Base-by-base conservation (phyloP, 1,284 basidiomycete genomes). In the Austroboletus niveus region DNA sequence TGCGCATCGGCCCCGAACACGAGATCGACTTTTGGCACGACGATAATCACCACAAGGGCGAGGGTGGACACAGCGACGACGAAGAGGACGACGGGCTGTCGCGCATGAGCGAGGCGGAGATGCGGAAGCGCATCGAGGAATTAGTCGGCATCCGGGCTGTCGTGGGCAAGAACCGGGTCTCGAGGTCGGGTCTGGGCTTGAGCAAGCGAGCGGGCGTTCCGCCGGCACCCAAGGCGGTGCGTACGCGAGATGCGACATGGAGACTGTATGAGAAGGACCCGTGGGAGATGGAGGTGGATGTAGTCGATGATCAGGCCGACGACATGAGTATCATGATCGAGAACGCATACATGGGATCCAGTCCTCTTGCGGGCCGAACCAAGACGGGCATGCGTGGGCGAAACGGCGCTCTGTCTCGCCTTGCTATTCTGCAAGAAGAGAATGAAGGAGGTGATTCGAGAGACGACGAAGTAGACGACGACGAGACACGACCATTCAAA, bases 121-220 rank as follows among this genome's bases (percentile, higher is more conserved):
- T 83, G 55, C 73, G 75, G 42, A 64, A 69, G 49, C 69, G 70
- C 6, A 75, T 83, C 55, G 81, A 82, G 58, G 62, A 74, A 34
- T 53, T 81, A 46, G 80, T 83, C 38, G 80, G 81, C 0, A 70
- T 82, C n/a, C 68, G 74, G 4, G 49, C 56, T 5, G 45, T 61
- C 15, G 55, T 54, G 39, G 61, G 64, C 40, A 68, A 61, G 53
- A 63, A 57, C 42, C 64, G 58, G n/a, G 49, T 55, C 20, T 47
- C 60, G 2, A 54, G 41, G 29, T 45, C 27, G 4, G 54, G 53
- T 2, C 44, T 66, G 43, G 61, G 59, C n/a, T 41, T 62, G 35
- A 22, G 32, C 24, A 5, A 48, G 2, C 51, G 57, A 17, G 10
- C 3, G 5, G 38, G 49, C 4, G 60, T 58, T 12, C 66, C 66